Evolutionary conservation across 345 rosid genomes (phyloP).

Genomic region (Sisymbrium altissimum): DNA sequence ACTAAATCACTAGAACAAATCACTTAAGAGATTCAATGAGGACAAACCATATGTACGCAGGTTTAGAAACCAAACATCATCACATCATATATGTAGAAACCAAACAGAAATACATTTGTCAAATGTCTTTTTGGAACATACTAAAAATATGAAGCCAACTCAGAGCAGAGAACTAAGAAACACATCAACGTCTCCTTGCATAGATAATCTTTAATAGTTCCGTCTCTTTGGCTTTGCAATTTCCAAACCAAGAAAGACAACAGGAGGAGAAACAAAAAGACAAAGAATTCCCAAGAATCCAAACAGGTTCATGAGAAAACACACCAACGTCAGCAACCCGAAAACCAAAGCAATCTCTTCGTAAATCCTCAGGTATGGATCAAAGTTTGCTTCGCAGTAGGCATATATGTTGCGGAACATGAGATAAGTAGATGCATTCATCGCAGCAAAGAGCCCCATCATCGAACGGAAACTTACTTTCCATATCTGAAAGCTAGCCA

Average conservation of each 20-base stretch:
- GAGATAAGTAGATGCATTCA: not conserved
- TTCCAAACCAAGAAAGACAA: not conserved
- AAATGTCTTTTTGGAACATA: too few species aligned
- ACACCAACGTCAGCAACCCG: not conserved
- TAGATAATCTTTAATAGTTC: too few species aligned
- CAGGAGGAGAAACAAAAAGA: not conserved
- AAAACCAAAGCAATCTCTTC: not conserved
- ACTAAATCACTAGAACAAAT: too few species aligned
- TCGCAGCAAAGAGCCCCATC: not conserved
- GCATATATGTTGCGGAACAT: not conserved
- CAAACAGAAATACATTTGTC: too few species aligned
- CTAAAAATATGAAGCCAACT: too few species aligned
- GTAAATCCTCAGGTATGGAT: not conserved
- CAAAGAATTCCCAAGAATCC: slow-evolving; percentile 1
- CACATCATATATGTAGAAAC: too few species aligned
- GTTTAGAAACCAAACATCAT: too few species aligned
- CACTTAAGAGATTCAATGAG: too few species aligned
- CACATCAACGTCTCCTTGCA: too few species aligned
- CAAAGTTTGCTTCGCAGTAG: not conserved
- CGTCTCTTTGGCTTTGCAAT: too few species aligned
- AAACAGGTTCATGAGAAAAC: not conserved
- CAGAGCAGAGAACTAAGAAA: too few species aligned
- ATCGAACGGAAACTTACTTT: not conserved
- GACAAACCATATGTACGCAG: too few species aligned
- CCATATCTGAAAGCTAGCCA: not conserved